These are phyloP conservation scores for Sarocladium brachiariae DNA, from an alignment of 2,329 filamentous ascomycete species.

Conservation along the genomic window DNA sequence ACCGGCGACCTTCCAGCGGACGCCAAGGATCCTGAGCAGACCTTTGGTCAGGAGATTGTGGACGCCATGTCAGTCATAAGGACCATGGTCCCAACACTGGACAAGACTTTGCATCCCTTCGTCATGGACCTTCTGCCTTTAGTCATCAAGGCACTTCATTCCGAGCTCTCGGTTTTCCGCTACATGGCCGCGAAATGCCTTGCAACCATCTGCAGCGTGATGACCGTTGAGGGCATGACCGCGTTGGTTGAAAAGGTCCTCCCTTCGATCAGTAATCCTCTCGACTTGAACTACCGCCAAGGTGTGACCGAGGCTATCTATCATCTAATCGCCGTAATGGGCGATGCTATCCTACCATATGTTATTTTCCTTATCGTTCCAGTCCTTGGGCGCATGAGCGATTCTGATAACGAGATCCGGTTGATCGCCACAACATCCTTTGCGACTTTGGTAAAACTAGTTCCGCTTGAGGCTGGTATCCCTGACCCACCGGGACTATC, in stretches of 20 bases:
- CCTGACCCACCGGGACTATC: slow-evolving; percentile 93
- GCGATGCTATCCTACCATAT: slow-evolving; percentile 89
- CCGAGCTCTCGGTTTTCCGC: slow-evolving; percentile 81
- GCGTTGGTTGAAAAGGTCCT: slow-evolving; percentile 89
- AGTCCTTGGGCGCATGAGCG: slow-evolving; percentile 94
- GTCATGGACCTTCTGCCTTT: slow-evolving; percentile 77
- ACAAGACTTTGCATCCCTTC: slow-evolving; percentile 68
- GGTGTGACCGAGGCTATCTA: slow-evolving; percentile 94
- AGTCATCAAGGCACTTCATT: slow-evolving; percentile 81
- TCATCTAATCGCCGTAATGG: slow-evolving; percentile 97
- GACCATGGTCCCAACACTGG: slow-evolving; percentile 84
- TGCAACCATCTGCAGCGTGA: slow-evolving; percentile 94
- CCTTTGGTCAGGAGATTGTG: slow-evolving; percentile 84
- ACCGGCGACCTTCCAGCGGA: slow-evolving; percentile 62
- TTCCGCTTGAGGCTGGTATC: slow-evolving; percentile 93
- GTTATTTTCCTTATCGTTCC: slow-evolving; percentile 98
- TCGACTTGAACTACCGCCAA: slow-evolving; percentile 84
- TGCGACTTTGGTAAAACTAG: slow-evolving; percentile 91
- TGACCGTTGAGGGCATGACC: slow-evolving; percentile 92
- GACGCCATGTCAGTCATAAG: slow-evolving; percentile 90
- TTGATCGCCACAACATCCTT: slow-evolving; percentile 95
- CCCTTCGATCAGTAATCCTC: slow-evolving; percentile 82
- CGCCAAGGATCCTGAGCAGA: slow-evolving; percentile 65
- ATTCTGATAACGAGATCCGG: slow-evolving; percentile 92
- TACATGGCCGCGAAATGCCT: slow-evolving; percentile 98